Percentiles rank a stretch among this genome's conserved stretches.
Evolutionary conservation across 2,329 filamentous ascomycete species (phyloP).

Genomic region (Cytospora piceicola): DNA sequence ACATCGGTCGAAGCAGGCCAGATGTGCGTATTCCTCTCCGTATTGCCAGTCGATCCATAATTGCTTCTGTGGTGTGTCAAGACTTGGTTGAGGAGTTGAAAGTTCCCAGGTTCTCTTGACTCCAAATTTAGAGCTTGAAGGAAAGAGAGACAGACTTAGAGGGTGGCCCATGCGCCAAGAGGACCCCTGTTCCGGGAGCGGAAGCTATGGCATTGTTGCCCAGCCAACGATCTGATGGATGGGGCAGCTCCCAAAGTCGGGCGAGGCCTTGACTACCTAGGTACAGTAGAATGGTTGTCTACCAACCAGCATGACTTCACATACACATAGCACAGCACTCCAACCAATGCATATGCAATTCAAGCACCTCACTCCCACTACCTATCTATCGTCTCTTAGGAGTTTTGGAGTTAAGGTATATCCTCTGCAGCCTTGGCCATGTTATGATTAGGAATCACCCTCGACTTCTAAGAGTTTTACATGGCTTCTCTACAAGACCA

Average conservation of each 20-base stretch:
- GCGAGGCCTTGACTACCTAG: not conserved
- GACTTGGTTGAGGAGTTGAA: not conserved
- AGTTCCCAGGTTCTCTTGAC: not conserved
- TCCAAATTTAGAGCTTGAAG: not conserved
- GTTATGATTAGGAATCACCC: conserved; percentile 42
- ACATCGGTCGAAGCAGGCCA: not conserved
- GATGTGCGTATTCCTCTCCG: conserved; percentile 7
- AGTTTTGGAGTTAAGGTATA: conserved; percentile 32
- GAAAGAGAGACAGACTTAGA: not conserved
- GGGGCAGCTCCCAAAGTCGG: conserved; percentile 8
- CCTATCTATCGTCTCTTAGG: conserved; percentile 27
- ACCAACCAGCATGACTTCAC: not conserved
- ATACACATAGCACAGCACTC: conserved; percentile 9
- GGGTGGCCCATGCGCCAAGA: conserved; percentile 2
- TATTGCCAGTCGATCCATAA: conserved; percentile 25
- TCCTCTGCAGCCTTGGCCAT: conserved; percentile 36
- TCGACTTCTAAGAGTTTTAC: conserved; percentile 33
- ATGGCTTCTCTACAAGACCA: conserved; percentile 47
- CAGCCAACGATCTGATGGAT: conserved; percentile 31
- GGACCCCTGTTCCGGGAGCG: not conserved
- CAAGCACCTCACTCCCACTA: conserved; percentile 18
- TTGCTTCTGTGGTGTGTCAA: not conserved
- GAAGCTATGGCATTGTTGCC: conserved; percentile 30
- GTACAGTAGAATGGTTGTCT: not conserved
- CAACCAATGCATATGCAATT: not conserved